These are phyloP conservation scores for Backusella psychrophila DNA, from an alignment of 192 early-diverging fungal genomes.

Conservation along the genomic window DNA sequence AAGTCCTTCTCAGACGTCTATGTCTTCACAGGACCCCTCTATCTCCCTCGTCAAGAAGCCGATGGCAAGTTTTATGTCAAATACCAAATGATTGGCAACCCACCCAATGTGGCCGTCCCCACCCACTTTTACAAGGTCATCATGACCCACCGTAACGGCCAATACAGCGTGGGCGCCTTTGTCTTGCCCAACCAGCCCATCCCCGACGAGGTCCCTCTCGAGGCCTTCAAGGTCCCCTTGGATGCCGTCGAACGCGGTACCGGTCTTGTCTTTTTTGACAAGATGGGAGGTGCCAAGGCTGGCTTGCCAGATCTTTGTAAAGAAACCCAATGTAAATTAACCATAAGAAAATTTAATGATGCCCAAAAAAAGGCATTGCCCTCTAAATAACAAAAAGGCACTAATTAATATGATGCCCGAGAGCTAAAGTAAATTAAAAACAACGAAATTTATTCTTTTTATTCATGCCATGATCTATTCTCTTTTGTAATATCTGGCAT, in stretches of 20 bases:
- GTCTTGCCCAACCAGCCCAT: slow-evolving; percentile 83
- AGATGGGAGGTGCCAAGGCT: slow-evolving; percentile 43
- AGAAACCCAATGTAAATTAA: slow-evolving; percentile 43
- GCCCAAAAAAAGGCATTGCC: slow-evolving; percentile 44
- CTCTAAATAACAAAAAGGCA: too few species aligned
- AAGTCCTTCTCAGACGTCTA: slow-evolving; percentile 79
- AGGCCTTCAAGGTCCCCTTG: slow-evolving; percentile 67
- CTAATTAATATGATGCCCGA: background rate
- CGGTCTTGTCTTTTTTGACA: slow-evolving; percentile 69
- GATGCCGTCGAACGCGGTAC: slow-evolving; percentile 71
- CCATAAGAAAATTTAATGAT: slow-evolving; percentile 33
- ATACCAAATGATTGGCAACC: slow-evolving; percentile 86
- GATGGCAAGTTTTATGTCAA: slow-evolving; percentile 77
- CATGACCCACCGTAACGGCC: slow-evolving; percentile 55
- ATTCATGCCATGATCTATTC: slow-evolving; percentile 39
- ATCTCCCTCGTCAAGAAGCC: slow-evolving; percentile 69
- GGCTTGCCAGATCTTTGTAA: slow-evolving; percentile 43
- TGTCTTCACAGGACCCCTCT: slow-evolving; percentile 86
- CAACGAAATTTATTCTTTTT: slow-evolving; percentile 50
- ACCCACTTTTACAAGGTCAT: slow-evolving; percentile 95
- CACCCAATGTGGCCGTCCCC: slow-evolving; percentile 86
- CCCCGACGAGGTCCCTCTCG: slow-evolving; percentile 59
- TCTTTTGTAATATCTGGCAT: slow-evolving; percentile 30
- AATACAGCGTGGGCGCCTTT: slow-evolving; percentile 67
- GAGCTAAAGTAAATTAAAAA: slow-evolving; percentile 32